Evolutionary conservation across 2,329 filamentous ascomycete genomes (phyloP), one percentile per base, ranked within the genome.

Genomic region (Eurotiales sp.): DNA sequence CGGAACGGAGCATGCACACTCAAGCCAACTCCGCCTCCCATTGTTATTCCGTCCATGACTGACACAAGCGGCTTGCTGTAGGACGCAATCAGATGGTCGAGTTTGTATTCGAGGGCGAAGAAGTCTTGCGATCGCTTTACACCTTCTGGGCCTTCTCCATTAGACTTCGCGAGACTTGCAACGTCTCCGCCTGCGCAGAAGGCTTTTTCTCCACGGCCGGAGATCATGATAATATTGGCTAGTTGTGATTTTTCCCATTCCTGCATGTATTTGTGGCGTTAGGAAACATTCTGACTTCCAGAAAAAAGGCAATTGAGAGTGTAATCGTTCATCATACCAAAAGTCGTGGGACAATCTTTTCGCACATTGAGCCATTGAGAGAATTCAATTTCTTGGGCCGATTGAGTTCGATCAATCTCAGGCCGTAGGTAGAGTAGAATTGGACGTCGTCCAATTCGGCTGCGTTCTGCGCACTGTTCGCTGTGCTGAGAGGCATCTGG

Each of bases 21-120:
- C 51, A 99, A 81, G 6, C 93, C 93, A 48, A 97, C 93, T 59
- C 93, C 93, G 51, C 93, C 93, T 51, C 93, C 93, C 93, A 99
- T 99, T 47, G 95, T 99, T 69, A 96, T 88, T 54, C 93, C 93
- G 65, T 99, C 93, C 86, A 99, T 95, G 66, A 97, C 87, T 27
- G 93, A 88, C 47, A 99, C 83, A 65, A 93, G 95, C 0, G 93
- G 93, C 76, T 96, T 99, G 55, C 77, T 68, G 74, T 96, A 96
- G 32, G 91, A 96, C 19, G 93, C 88, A 66, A 99, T 96, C 61
- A 92, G 78, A 72, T 99, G 93, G 69, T 99, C 88, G 56, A 99
- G 84, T 74, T 89, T 86, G 79, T 97, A 99, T 84, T 99, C 95
- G 52, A 93, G 84, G 11, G 77, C 89, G 68, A 99, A 99, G 78